phyloP scores from a whole-genome alignment of 2,329 filamentous ascomycete genomes.

The Fusarium sp. region DNA sequence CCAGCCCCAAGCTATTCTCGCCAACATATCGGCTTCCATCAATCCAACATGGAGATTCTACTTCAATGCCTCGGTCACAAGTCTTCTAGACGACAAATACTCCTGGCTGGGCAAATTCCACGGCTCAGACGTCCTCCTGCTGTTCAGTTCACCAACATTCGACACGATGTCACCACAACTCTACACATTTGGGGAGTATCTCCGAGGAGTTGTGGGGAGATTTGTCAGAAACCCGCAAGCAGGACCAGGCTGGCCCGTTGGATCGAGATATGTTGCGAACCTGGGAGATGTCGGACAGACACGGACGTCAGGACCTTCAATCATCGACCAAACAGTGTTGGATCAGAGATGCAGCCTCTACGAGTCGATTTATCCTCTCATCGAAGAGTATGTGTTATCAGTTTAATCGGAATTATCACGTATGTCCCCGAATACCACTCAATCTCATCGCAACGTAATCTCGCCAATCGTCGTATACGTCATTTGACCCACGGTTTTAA shows the following conservation, averaged over 20 bases:
- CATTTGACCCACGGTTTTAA: constrained; percentile 17
- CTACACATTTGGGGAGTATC: constrained; percentile 39
- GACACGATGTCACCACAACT: constrained; percentile 30
- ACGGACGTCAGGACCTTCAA: constrained; percentile 9
- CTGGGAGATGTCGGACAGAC: constrained; percentile 34
- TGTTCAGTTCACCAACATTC: constrained; percentile 36
- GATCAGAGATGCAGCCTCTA: constrained; percentile 36
- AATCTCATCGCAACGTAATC: neutral
- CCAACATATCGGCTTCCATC: constrained; percentile 31
- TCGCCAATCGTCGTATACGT: constrained; percentile 16
- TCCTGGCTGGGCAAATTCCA: constrained; percentile 43
- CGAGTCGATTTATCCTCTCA: constrained; percentile 20
- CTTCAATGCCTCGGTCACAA: constrained; percentile 40
- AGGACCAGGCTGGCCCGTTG: constrained; percentile 43
- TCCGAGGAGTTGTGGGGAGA: constrained; percentile 33
- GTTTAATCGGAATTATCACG: neutral
- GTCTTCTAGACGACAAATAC: constrained; percentile 31
- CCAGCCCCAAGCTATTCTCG: constrained; percentile 40
- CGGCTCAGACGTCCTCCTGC: constrained; percentile 37
- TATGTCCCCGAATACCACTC: neutral
- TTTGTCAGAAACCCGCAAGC: constrained; percentile 39
- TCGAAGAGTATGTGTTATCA: constrained; percentile 21
- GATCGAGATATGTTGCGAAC: constrained; percentile 28
- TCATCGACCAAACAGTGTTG: constrained; percentile 28
- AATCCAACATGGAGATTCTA: constrained; percentile 42